Evolutionary conservation across 2,329 filamentous ascomycete species (phyloP), one percentile per base, ranked within the genome.

Genomic region (Clarireedia homoeocarpa): DNA sequence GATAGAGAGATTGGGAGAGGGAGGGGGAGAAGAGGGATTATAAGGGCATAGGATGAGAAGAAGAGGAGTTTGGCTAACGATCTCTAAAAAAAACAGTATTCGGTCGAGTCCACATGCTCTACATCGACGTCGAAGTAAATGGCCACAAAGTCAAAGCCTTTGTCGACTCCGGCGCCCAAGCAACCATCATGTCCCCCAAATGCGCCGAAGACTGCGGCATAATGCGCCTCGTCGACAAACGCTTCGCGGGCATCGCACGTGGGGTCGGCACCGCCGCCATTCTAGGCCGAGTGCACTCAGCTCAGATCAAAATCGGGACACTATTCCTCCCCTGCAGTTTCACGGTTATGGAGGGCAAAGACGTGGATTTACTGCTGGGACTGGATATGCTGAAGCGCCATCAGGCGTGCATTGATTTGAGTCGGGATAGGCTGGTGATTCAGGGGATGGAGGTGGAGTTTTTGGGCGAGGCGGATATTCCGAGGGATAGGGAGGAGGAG

Each of bases 341-440:
- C 71, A 99, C 94, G 3, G 94, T 99, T 68, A 99, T 99, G 94
- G 94, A 99, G 74, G 94, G 94, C 62, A 99, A 97, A 73, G 85
- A 90, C 52, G 94, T 99, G 24, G 94, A 97, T 70, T 78, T 99
- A 17, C 80, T 99, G 2, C 82, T 99, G 12, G 94, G 94, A 3
- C 76, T 99, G 44, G 94, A 99, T 71, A 99, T 99, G 89, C 79
- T 99, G 59, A 96, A 95, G 74, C 84, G 94, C 40, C 91, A 97
- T 72, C 92, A 96, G 72, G 94, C 92, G 38, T 88, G 81, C 65
- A 92, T 99, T 66, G 94, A 99, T 70, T 79, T 99, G 12, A 81
- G 84, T 61, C 86, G 86, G 67, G 90, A 94, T 66, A 88, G 85
- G 61, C 81, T 99, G 17, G 81, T 95, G 60, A 96, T 99, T 63